Evolutionary conservation across 306 rosid genomes (phyloP), one percentile per base, ranked within the genome.

Genomic region (Notholithocarpus densiflorus): DNA sequence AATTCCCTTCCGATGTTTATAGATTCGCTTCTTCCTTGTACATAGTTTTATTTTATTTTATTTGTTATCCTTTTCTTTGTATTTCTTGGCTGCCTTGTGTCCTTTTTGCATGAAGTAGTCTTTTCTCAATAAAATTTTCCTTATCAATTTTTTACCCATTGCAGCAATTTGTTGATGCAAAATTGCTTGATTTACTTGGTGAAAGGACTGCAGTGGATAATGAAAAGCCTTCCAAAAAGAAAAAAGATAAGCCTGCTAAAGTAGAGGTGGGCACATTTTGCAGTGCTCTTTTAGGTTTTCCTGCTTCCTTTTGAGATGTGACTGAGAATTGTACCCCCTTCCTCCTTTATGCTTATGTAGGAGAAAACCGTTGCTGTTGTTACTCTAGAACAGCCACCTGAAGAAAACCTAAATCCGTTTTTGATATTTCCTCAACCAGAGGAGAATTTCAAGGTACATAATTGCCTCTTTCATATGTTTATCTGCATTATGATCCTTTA

Each of bases 161-260:
- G 21, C 90, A 96, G 99, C 88, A 88, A 87, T 83, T 83, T 19
- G 73, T 88, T 52, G 97, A 96, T 88, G 76, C 90, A 71, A 96
- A 93, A 85, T 72, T 93, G 77, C 81, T 68, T 76, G 97, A 88
- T 71, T 84, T 96, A 31, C 97, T 96, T 10, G 98, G 99, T 68
- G 98, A 93, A 79, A 87, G 91, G 89, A 96, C 97, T 24, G 94
- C 90, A 68, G 96, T 92, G 23, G 98, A 96, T 86, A 83, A 90
- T 87, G 98, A 87, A 86, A 96, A 96, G 74, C 90, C 89, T 65
- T 55, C 89, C 55, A 96, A 72, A 83, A 93, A 90, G 89, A 91
- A 96, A 87, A 96, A 96, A 82, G 99, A 91, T 79, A 96, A 96
- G 82, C 91, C 93, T 79, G 83, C 96, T 83, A 91, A 96, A 93